These are phyloP conservation scores for Aspergillus cristatus DNA, from an alignment of 495 filamentous ascomycete species.

Conservation along the genomic window DNA sequence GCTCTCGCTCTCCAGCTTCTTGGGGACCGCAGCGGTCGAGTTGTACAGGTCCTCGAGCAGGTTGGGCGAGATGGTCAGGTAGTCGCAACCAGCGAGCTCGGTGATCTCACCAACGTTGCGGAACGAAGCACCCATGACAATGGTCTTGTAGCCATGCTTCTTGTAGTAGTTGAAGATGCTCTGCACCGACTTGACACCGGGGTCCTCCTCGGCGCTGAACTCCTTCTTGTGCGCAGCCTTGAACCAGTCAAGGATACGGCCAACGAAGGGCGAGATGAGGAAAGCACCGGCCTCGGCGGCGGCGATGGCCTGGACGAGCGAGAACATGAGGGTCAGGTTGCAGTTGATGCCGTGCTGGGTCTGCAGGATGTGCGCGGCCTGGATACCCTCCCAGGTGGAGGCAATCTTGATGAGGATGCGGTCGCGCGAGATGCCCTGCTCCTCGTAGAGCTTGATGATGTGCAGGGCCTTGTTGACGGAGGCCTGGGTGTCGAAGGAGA, in stretches of 20 bases:
- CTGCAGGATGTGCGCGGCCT: slow-evolving; percentile 92
- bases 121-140: slow-evolving; percentile 99
- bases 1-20: slow-evolving; percentile 74
- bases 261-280: slow-evolving; percentile 99
- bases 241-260: slow-evolving; percentile 99
- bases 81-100: slow-evolving; percentile 96
- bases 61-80: slow-evolving; percentile 96
- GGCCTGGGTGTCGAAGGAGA: slow-evolving; percentile 89
- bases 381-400: slow-evolving; percentile 82
- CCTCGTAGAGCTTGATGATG: slow-evolving; percentile 97
- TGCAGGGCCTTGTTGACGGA: slow-evolving; percentile 94
- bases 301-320: slow-evolving; percentile 86
- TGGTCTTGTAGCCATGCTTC: slow-evolving; percentile 97
- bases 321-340: slow-evolving; percentile 99
- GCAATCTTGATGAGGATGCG: slow-evolving; percentile 62
- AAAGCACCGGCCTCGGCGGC: slow-evolving; percentile 94
- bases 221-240: slow-evolving; percentile 93
- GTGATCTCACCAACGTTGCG: slow-evolving; percentile 91
- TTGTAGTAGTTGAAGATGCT: slow-evolving; percentile 99
- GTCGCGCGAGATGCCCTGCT: slow-evolving; percentile 82
- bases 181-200: slow-evolving; percentile 93
- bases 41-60: slow-evolving; percentile 90
- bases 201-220: slow-evolving; percentile 81
- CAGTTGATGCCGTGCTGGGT: slow-evolving; percentile 88
- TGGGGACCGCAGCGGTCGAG: slow-evolving; percentile 65